Evolutionary conservation across 2,329 filamentous ascomycete genomes (phyloP), one percentile per base, ranked within the genome.

Genomic region (Phoma sp.): DNA sequence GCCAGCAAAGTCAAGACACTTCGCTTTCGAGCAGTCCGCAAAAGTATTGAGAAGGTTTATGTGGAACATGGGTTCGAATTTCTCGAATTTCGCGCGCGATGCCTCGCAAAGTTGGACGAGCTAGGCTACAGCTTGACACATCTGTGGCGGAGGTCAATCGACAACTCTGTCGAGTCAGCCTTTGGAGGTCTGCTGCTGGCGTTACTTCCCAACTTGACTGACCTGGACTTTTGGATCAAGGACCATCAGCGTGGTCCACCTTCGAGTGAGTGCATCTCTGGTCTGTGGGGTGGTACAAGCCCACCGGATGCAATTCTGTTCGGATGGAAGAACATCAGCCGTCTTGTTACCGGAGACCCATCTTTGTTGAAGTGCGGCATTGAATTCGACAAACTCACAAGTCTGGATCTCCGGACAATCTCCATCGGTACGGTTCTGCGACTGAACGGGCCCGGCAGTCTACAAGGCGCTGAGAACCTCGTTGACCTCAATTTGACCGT

Each of bases 131-230:
- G 13, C 1, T 41, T 41, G 9, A 51, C 37, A 4, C 55, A 65
- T 24, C 54, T 60, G 6, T 70, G 67, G 65, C 49, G 40, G 24
- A 39, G 53, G 10, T 64, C 63, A 3, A 43, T 68, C 21, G 51
- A 59, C 15, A 63, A 67, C 36, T 61, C 58, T 12, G 51, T 70
- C n/a, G 65, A 70, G 24, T 68, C 64, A 5, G 62, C 63, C 1
- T 68, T 63, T 25, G 63, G 54, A 10, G 67, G 67, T 3, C 15
- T 68, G 3, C 36, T 70, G 9, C 49, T 70, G 3, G 36, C 51
- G 2, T 38, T 67, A 2, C 47, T 68, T 6, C 65, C 67, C 7
- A 67, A 61, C n/a, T 48, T 68, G 6, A 39, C 25, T 3, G 54
- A 61, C 6, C 53, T 70, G 17, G 57, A 64, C n/a, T 62, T 63